phyloP scores from a whole-genome alignment of 768 basidiomycete genomes.

The Tylopilus felleus region DNA sequence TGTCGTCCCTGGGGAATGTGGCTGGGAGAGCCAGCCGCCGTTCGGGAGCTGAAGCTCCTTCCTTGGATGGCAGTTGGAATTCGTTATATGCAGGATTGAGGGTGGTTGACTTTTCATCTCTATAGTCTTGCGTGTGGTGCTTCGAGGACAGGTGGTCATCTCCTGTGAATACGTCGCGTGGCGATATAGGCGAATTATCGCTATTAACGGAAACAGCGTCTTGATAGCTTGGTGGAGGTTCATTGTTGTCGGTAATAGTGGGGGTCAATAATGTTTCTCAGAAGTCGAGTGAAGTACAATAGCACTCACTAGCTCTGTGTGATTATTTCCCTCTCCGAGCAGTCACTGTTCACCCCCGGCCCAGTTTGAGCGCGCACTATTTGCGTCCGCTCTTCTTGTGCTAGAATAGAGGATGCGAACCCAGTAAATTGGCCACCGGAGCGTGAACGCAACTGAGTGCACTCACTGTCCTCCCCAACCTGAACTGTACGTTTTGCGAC shows the following conservation, averaged over 20 bases:
- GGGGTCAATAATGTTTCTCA: neutral
- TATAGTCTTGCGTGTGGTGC: neutral
- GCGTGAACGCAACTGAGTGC: neutral
- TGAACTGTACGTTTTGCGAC: neutral
- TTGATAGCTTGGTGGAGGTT: conserved; percentile 17
- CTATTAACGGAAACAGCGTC: neutral
- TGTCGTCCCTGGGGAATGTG: neutral
- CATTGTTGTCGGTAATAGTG: neutral
- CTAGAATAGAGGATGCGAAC: neutral
- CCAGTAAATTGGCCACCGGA: neutral
- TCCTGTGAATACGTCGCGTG: neutral
- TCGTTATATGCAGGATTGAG: neutral
- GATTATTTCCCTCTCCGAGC: neutral
- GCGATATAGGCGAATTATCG: neutral
- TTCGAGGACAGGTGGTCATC: neutral
- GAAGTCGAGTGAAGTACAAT: neutral
- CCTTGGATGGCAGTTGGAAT: neutral
- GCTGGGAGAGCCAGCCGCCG: neutral
- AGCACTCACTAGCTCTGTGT: conserved; percentile 6
- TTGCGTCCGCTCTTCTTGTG: neutral
- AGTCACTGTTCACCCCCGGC: neutral
- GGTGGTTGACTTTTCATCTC: neutral
- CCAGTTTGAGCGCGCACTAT: neutral
- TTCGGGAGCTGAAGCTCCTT: neutral
- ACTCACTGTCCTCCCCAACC: neutral